Evolutionary conservation across 2,329 filamentous ascomycete genomes (phyloP), one percentile per base, ranked within the genome.

Genomic region (Talaromyces marneffei): DNA sequence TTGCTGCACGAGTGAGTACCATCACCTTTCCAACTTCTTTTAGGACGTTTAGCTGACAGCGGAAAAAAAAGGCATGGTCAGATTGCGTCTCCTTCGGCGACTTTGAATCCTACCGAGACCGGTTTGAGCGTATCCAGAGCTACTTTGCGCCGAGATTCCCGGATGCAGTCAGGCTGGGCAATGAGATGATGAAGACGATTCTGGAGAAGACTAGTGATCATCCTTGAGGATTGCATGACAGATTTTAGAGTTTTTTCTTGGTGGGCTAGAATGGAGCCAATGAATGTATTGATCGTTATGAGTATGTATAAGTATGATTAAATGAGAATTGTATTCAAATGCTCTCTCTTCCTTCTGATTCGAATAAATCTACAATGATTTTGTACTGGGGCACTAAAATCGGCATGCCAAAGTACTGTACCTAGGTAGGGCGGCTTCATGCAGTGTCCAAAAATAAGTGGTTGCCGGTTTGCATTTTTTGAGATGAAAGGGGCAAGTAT

Each of bases 101-200:
- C 74, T 97, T 97, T 72, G 90, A 96, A 67, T 90, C 90, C 39
- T 99, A 96, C 82, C 84, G 88, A 66, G 90, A 95, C 79, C 86
- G 95, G 62, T 99, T 99, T 72, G 86, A 94, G 71, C 87, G 86
- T 67, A 96, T 95, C 57, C 92, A 97, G 75, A 80, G 81, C 65
- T 99, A 96, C 79, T 99, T 99, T 75, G 87, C 92, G 73, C 91
- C 92, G 2, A 81, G 93, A 33, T 97, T 99, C 71, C 85, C 86
- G 1, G 92, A 95, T 72, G 94, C 94, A 5, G 91, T 88, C 57
- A 86, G 87, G 68, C 80, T 99, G 39, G 94, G 94, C 2, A 96
- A 97, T 72, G 89, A 92, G 73, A 99, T 99, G 94, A 95, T 99
- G 76, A 92, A 88, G 80, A 94, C 91, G 48, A 94, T 99, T 69